Evolutionary conservation across 2,329 filamentous ascomycete species (phyloP).

Genomic region (Elsinoe fawcettii): DNA sequence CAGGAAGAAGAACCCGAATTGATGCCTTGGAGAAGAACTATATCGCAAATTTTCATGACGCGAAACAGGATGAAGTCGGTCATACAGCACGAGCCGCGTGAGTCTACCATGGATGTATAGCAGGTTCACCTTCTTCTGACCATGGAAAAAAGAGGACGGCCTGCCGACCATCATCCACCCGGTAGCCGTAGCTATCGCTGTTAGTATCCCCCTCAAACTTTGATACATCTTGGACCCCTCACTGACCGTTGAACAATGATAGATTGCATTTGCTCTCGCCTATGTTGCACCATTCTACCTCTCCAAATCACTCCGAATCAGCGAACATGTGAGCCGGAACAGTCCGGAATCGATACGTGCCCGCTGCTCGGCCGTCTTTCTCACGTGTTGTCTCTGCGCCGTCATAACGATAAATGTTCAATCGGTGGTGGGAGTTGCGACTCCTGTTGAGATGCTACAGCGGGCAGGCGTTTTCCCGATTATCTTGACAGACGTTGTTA

Average conservation of each 20-base stretch:
- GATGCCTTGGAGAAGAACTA: not conserved
- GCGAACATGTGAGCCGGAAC: conserved; percentile 71
- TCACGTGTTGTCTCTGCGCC: conserved; percentile 65
- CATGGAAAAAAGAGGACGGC: conserved; percentile 1
- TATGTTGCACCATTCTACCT: conserved; percentile 92
- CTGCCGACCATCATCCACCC: conserved; percentile 6
- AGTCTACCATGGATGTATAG: not conserved
- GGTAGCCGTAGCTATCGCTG: conserved; percentile 10
- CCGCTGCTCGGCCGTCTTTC: conserved; percentile 69
- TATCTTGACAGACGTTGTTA: conserved; percentile 55
- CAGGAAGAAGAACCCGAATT: not conserved
- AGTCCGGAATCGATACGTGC: conserved; percentile 82
- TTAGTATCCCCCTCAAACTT: conserved; percentile 9
- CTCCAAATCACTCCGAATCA: conserved; percentile 70
- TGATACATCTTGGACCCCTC: not conserved
- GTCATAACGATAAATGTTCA: conserved; percentile 61
- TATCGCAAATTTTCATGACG: conserved; percentile 3
- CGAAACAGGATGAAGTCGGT: conserved; percentile 8
- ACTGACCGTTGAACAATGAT: conserved; percentile 10
- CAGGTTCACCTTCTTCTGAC: not conserved
- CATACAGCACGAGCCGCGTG: conserved; percentile 11
- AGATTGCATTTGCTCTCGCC: conserved; percentile 67
- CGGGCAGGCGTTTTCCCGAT: conserved; percentile 76
- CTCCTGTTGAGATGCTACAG: conserved; percentile 51
- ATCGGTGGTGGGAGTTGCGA: conserved; percentile 44